phyloP scores from a whole-genome alignment of 2,329 filamentous ascomycete genomes.

The Ophiostoma tasmaniense region DNA sequence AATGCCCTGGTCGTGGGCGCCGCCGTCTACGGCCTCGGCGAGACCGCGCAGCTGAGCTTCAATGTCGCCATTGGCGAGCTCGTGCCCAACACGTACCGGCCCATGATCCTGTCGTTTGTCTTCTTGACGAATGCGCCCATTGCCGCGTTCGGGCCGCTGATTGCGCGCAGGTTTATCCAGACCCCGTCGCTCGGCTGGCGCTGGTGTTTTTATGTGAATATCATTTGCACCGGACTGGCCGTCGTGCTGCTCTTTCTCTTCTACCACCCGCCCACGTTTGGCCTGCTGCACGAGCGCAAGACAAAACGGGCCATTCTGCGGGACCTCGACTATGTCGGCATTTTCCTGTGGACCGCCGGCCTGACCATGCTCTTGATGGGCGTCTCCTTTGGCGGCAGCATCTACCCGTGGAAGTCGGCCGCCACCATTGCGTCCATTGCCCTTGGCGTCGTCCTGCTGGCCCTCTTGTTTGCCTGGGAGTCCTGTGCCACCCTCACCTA shows the following conservation, averaged over 20 bases:
- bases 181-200: constrained; percentile 31
- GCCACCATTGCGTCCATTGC: constrained; percentile 27
- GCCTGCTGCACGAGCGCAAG: constrained; percentile 32
- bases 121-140: constrained; percentile 28
- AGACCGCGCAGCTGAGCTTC: constrained; percentile 32
- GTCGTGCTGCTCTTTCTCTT: constrained; percentile 26
- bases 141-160: constrained; percentile 27
- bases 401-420: constrained; percentile 28
- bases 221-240: constrained; percentile 28
- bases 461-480: not conserved
- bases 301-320: constrained; percentile 30
- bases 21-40: constrained; percentile 31
- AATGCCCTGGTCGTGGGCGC: constrained; percentile 30
- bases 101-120: constrained; percentile 28
- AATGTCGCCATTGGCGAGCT: constrained; percentile 34
- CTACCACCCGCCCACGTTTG: constrained; percentile 35
- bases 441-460: constrained; percentile 19
- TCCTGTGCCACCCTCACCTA: constrained; percentile 25
- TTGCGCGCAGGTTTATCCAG: constrained; percentile 27
- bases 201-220: constrained; percentile 36
- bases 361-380: constrained; percentile 25
- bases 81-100: constrained; percentile 36
- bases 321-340: constrained; percentile 31
- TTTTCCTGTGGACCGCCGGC: not conserved
- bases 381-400: constrained; percentile 30